phyloP scores from a whole-genome alignment of 2,329 filamentous ascomycete species.

The Dothidotthia symphoricarpi region DNA sequence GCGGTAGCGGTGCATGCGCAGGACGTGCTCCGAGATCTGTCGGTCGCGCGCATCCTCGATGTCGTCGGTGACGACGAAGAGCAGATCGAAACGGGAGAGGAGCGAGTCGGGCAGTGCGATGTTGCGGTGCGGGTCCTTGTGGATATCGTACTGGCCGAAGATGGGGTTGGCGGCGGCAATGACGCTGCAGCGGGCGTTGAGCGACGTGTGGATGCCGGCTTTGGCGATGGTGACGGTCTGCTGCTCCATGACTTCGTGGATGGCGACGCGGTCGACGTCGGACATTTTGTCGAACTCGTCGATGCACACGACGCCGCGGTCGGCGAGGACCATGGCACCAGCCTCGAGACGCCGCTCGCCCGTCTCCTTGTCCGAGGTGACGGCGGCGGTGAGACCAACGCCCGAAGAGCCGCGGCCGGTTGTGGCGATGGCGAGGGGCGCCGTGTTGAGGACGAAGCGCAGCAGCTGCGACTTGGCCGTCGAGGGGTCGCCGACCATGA shows the following conservation, averaged over 20 bases:
- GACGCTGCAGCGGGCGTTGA: conserved; percentile 95
- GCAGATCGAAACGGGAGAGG: conserved; percentile 94
- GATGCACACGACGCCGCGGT: conserved; percentile 96
- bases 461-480: conserved; percentile 98
- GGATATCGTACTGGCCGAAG: conserved; percentile 96
- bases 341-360: conserved; percentile 92
- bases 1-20: conserved; percentile 95
- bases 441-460: conserved; percentile 95
- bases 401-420: conserved; percentile 96
- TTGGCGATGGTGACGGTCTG: conserved; percentile 99
- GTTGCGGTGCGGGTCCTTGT: conserved; percentile 98
- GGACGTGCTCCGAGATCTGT: conserved; percentile 90
- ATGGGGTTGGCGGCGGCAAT: conserved; percentile 96
- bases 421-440: conserved; percentile 92
- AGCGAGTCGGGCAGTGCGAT: conserved; percentile 96
- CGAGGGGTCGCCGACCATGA: conserved; percentile 98
- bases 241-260: conserved; percentile 99
- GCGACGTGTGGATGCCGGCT: conserved; percentile 93
- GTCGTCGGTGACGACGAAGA: conserved; percentile 97
- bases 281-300: conserved; percentile 99
- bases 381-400: conserved; percentile 94
- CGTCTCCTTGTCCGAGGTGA: conserved; percentile 95
- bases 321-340: conserved; percentile 97
- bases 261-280: conserved; percentile 93
- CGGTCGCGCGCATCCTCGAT: conserved; percentile 92